A percentile compares a stretch with the other conserved stretches of the same genome.
phyloP scores from a whole-genome alignment of 1,284 basidiomycete species.

The Ceratobasidium papillatum region DNA sequence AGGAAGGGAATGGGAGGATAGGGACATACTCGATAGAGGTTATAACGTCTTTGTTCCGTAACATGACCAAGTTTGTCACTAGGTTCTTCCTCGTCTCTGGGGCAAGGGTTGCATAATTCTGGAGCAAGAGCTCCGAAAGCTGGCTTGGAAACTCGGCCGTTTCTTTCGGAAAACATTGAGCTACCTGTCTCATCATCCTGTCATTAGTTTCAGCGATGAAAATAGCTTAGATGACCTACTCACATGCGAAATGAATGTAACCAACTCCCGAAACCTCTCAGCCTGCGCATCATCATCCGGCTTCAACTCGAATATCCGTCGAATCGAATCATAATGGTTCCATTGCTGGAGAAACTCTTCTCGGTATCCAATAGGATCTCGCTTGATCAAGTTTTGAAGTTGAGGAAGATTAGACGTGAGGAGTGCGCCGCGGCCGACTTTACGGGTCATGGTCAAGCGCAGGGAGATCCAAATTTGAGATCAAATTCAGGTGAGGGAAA shows the following conservation, averaged over 20 bases:
- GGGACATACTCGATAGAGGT: conserved; percentile 84
- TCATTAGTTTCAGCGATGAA: background rate
- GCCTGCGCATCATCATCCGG: conserved; percentile 75
- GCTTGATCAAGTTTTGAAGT: conserved; percentile 95
- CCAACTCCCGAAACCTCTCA: conserved; percentile 83
- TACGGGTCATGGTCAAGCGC: conserved; percentile 36
- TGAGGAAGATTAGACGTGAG: conserved; percentile 65
- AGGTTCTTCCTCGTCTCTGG: conserved; percentile 84
- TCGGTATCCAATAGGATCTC: conserved; percentile 89
- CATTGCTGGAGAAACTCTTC: conserved; percentile 99
- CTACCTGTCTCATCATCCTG: conserved; percentile 61
- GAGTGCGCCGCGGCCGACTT: conserved; percentile 50
- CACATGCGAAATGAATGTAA: conserved; percentile 86
- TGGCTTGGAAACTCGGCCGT: conserved; percentile 84
- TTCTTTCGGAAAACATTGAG: conserved; percentile 89
- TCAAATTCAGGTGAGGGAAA: conserved; percentile 22
- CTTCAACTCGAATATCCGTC: conserved; percentile 82
- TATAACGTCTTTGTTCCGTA: conserved; percentile 93
- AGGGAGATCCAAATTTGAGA: conserved; percentile 31
- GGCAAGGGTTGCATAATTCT: conserved; percentile 73
- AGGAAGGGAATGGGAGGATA: conserved; percentile 29
- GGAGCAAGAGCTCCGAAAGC: conserved; percentile 77
- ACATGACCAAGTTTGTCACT: conserved; percentile 89
- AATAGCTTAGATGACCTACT: conserved; percentile 45
- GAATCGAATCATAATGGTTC: conserved; percentile 92